phyloP scores from a whole-genome alignment of 495 filamentous ascomycete species.

The Xylaria scruposa region DNA sequence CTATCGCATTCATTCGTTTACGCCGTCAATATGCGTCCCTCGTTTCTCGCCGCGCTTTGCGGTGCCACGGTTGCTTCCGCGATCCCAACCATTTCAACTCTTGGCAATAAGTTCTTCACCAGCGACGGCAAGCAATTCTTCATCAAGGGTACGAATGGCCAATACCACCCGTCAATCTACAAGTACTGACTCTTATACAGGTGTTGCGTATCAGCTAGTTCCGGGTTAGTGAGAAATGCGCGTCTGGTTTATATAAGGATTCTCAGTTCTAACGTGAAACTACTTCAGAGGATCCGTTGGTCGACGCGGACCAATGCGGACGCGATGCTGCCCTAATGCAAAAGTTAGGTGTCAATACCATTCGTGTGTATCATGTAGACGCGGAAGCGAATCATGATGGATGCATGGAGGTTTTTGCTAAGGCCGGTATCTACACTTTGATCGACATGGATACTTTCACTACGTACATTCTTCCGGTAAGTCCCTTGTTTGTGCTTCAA shows the following conservation, averaged over 20 bases:
- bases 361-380: slow-evolving; percentile 91
- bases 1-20: slow-evolving; percentile 21
- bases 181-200: slow-evolving; percentile 48
- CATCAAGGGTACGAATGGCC: slow-evolving; percentile 69
- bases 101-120: slow-evolving; percentile 87
- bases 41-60: slow-evolving; percentile 41
- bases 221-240: slow-evolving; percentile 34
- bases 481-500: slow-evolving; percentile 38
- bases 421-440: slow-evolving; percentile 79
- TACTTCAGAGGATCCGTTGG: slow-evolving; percentile 68
- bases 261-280: not conserved
- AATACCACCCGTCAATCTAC: not conserved
- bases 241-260: not conserved
- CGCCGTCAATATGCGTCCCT: slow-evolving; percentile 43
- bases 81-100: slow-evolving; percentile 65
- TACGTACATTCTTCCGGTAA: slow-evolving; percentile 76
- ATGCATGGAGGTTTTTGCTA: slow-evolving; percentile 72
- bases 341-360: slow-evolving; percentile 79
- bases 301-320: slow-evolving; percentile 76
- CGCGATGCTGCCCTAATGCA: slow-evolving; percentile 81
- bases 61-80: slow-evolving; percentile 45
- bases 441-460: slow-evolving; percentile 86
- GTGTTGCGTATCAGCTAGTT: slow-evolving; percentile 72
- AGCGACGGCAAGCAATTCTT: slow-evolving; percentile 79
- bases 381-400: slow-evolving; percentile 69